Evolutionary conservation across 2,329 filamentous ascomycete species (phyloP).

Genomic region (Fusarium paranaense): DNA sequence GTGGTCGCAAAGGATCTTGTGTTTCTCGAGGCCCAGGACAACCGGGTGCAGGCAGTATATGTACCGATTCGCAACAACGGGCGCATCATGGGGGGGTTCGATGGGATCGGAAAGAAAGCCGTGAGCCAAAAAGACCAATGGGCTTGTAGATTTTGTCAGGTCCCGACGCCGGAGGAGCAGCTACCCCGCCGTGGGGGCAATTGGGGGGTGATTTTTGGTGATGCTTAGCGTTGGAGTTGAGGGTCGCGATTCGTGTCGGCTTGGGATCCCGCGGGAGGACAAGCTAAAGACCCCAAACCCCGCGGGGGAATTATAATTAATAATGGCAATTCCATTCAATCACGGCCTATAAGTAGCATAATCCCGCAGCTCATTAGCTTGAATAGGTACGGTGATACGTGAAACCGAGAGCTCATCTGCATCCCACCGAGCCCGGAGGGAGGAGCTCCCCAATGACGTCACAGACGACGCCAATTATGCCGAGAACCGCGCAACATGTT

Average conservation of each 20-base stretch:
- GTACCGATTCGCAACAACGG: slow-evolving; percentile 30
- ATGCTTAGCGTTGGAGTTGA: neutral
- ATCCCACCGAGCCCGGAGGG: neutral
- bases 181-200: slow-evolving; percentile 33
- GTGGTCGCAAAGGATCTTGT: neutral
- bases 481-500: neutral
- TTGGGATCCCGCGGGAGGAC: neutral
- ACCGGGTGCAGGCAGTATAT: slow-evolving; percentile 31
- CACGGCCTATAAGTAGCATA: neutral
- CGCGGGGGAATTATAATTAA: slow-evolving; percentile 20
- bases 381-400: neutral
- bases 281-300: slow-evolving; percentile 27
- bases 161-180: slow-evolving; percentile 24
- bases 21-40: neutral
- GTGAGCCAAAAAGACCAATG: slow-evolving; percentile 15
- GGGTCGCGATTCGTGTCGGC: neutral
- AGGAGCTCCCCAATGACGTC: neutral
- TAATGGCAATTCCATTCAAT: neutral
- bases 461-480: neutral
- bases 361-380: neutral
- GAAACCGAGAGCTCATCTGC: neutral
- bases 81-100: slow-evolving; percentile 15
- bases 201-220: slow-evolving; percentile 14
- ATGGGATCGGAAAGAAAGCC: slow-evolving; percentile 40
- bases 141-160: neutral